Evolutionary conservation across 495 filamentous ascomycete genomes (phyloP), one percentile per base, ranked within the genome.

Genomic region (Penicillium paxilli): DNA sequence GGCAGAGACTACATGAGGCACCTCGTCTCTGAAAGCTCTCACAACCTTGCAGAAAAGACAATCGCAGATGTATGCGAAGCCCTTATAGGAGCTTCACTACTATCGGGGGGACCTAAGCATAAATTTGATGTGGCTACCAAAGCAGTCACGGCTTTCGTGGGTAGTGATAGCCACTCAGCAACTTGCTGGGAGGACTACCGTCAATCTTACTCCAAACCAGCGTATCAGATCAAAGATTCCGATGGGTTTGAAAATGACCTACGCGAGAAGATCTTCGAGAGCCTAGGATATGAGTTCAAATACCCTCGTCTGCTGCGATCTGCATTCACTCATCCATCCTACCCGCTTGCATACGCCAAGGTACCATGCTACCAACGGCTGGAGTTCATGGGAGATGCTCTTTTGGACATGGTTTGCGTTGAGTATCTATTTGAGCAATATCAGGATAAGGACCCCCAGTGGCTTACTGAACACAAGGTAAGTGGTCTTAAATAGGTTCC

Each of bases 41-140:
- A 97, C 60, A 63, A 72, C 0, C 81, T 98, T 5, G 88, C 83
- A 3, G 89, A 96, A 63, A 98, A 98, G 71, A 86, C 90, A 4
- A 88, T 96, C 65, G 94, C 94, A n/a, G 94, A 98, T 73, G 92
- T 98, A 17, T 96, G 91, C 52, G 94, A 98, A 68, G 94, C 94
- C 3, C 64, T 98, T 56, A 98, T 98, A 48, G 94, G 92, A 14
- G 94, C 92, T 4, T 87, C 94, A 0, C 80, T 96, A 38, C 75
- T 96, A 8, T 83, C 87, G 2, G 75, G 79, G 25, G 76, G 80
- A 12, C 59, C 76, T 38, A 67, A 76, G 1, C 68, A 81, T 47
- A 81, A 79, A 32, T 89, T 92, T 63, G 88, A 96, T 60, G 77
- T 87, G 67, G 92, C 95, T 12, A 86, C 95, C 32, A 81, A 85